Evolutionary conservation across 2,329 filamentous ascomycete species (phyloP).

Genomic region (Achaetomium macrosporum): DNA sequence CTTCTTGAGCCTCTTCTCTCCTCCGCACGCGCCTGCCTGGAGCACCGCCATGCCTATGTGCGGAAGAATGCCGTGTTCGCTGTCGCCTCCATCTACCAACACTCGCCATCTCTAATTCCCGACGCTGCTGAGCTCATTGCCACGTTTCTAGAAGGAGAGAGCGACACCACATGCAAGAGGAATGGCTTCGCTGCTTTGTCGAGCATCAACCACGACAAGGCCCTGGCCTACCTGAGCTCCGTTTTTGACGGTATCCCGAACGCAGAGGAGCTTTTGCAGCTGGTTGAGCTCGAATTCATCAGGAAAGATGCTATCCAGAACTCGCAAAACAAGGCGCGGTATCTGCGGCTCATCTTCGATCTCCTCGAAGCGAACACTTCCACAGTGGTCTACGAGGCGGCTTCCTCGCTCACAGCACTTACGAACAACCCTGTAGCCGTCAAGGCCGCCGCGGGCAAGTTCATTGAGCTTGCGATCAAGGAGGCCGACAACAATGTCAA

Average conservation of each 20-base stretch:
- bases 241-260: conserved; percentile 93
- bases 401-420: conserved; percentile 85
- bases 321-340: conserved; percentile 89
- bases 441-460: conserved; percentile 91
- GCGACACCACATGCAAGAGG: conserved; percentile 91
- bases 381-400: conserved; percentile 95
- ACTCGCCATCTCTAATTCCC: conserved; percentile 86
- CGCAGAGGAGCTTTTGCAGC: conserved; percentile 85
- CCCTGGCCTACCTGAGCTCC: conserved; percentile 76
- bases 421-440: conserved; percentile 97
- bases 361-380: conserved; percentile 87
- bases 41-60: conserved; percentile 95
- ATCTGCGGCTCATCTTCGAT: conserved; percentile 92
- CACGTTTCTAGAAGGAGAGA: conserved; percentile 84
- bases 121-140: conserved; percentile 91
- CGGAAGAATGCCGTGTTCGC: conserved; percentile 98
- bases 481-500: conserved; percentile 99
- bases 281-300: conserved; percentile 95
- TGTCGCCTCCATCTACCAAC: conserved; percentile 83
- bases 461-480: conserved; percentile 95
- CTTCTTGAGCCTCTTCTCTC: conserved; percentile 93
- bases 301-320: conserved; percentile 96
- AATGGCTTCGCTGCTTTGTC: conserved; percentile 92
- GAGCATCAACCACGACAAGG: conserved; percentile 89
- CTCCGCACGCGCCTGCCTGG: conserved; percentile 83